A percentile compares a stretch with the other conserved stretches of the same genome.
phyloP scores from a whole-genome alignment of 2,329 filamentous ascomycete species.

The Fusarium poae region DNA sequence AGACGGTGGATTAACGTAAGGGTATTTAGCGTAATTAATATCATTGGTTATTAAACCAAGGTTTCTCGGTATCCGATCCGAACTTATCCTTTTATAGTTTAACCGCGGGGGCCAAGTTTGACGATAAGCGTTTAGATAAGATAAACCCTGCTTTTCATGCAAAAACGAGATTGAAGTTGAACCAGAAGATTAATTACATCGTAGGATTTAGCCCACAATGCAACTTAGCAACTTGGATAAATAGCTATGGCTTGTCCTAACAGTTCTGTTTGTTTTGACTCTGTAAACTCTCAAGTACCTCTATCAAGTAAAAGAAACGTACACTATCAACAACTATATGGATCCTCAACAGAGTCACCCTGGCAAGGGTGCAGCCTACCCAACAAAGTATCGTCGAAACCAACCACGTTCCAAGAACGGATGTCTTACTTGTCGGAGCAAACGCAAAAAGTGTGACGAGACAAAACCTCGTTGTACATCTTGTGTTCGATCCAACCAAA shows the following conservation, averaged over 20 bases:
- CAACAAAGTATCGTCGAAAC: slow-evolving; percentile 1
- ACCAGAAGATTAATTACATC: neutral
- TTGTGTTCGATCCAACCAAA: neutral
- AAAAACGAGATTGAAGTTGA: neutral
- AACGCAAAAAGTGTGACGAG: slow-evolving; percentile 8
- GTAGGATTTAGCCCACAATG: neutral
- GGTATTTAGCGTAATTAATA: neutral
- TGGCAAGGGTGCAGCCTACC: neutral
- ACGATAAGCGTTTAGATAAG: slow-evolving; percentile 16
- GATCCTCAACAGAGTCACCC: neutral
- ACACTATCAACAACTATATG: neutral
- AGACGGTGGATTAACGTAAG: neutral
- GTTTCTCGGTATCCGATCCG: neutral
- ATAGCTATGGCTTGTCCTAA: neutral
- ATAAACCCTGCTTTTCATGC: neutral
- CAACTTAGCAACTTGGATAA: neutral
- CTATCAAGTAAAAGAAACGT: neutral
- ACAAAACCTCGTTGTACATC: neutral
- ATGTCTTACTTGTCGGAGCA: neutral
- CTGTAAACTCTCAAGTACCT: neutral
- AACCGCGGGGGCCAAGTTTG: neutral
- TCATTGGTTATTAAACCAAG: neutral
- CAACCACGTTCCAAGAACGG: neutral
- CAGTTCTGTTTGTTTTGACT: neutral
- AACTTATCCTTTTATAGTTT: neutral